Conservation (phyloP, 805 yeast genomes). For the Kuraishia floccosa region DNA sequence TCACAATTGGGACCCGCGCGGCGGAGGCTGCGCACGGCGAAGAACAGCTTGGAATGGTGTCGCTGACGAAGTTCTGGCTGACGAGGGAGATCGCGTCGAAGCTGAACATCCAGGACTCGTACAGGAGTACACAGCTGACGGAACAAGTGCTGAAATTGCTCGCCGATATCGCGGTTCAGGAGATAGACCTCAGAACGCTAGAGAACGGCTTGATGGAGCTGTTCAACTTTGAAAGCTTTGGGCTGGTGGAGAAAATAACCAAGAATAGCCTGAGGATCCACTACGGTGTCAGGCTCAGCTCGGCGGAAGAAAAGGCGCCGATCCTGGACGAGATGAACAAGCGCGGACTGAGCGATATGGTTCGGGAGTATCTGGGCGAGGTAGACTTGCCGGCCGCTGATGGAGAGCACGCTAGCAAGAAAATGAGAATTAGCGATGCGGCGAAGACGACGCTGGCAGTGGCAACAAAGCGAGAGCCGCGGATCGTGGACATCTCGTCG, state of each 20-base stretch:
- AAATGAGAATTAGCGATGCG: constrained; percentile 5
- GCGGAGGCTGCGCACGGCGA: constrained; percentile 4
- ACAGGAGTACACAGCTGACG: constrained; percentile 22
- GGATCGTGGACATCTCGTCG: constrained; percentile 49
- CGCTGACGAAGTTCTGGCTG: constrained; percentile 28
- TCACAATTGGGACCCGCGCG: neutral
- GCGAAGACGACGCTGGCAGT: constrained; percentile 4
- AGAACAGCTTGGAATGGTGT: neutral
- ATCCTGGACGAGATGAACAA: constrained; percentile 32
- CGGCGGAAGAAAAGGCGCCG: constrained; percentile 20
- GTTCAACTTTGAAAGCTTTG: constrained; percentile 39
- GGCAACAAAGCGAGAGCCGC: constrained; percentile 25
- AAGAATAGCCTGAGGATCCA: constrained; percentile 24
- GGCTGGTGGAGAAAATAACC: constrained; percentile 34
- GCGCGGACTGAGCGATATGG: constrained; percentile 26
- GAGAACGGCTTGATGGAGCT: constrained; percentile 44
- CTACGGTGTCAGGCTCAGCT: constrained; percentile 14
- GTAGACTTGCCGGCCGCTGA: neutral
- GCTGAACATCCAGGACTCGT: constrained; percentile 23
- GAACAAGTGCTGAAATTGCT: constrained; percentile 27
- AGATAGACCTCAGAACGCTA: constrained; percentile 26
- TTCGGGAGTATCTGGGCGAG: constrained; percentile 24
- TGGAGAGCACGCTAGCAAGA: constrained; percentile 2
- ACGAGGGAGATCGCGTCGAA: constrained; percentile 32
- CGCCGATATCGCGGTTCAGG: constrained; percentile 13